Percentiles rank a stretch among this genome's conserved stretches.
Conservation (phyloP, 805 yeast species). For the Barnettozyma botsteinii region DNA sequence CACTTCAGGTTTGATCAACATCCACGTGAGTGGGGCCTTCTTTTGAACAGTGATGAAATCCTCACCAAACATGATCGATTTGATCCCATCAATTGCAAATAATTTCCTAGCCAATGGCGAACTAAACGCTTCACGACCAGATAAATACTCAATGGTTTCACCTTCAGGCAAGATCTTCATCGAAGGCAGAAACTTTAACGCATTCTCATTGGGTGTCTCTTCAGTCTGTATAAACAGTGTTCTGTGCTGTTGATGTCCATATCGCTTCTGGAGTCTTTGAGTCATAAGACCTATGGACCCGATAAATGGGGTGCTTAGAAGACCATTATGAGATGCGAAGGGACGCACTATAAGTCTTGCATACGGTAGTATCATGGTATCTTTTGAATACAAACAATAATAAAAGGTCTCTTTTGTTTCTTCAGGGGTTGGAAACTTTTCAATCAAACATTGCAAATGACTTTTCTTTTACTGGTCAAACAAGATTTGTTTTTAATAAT, state of each 20-base stretch:
- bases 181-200: slow-evolving; percentile 78
- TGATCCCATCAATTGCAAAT: slow-evolving; percentile 70
- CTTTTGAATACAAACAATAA: no score
- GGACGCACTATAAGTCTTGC: no score
- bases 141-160: slow-evolving; percentile 64
- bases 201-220: slow-evolving; percentile 82
- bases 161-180: slow-evolving; percentile 58
- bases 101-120: slow-evolving; percentile 76
- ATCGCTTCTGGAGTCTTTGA: no score
- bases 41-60: slow-evolving; percentile 83
- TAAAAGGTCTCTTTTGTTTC: no score
- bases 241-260: no score
- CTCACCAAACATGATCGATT: slow-evolving; percentile 72
- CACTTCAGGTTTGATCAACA: slow-evolving; percentile 59
- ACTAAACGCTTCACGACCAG: slow-evolving; percentile 67
- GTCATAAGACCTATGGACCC: no score
- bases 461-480: neutral
- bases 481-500: no score
- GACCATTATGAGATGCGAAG: no score
- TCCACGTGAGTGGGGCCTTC: slow-evolving; percentile 42
- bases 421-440: no score
- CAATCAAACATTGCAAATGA: slow-evolving; percentile 3
- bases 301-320: no score
- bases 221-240: slow-evolving; percentile 70
- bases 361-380: no score